Base-by-base conservation (phyloP, 768 basidiomycete genomes). In the Ramaria sp. region DNA sequence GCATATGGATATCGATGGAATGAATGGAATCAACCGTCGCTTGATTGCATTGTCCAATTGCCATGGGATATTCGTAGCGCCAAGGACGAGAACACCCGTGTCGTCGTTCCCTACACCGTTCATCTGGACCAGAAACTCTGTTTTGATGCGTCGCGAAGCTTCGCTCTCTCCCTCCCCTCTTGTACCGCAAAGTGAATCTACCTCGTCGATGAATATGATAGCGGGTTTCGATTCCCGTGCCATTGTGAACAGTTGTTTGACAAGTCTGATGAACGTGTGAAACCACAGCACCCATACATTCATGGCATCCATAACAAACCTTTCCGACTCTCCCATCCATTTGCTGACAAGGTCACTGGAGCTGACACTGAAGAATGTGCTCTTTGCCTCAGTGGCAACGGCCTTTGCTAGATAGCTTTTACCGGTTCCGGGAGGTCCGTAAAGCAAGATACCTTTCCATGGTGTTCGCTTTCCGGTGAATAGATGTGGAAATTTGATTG, bases 1-100 rank as follows among this genome's bases (percentile, higher is more conserved):
- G 34, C 17, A 39, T 7, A 13, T 34, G 5, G 3, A 24, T 39
- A 38, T 9, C 37, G n/a, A 9, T 37, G 13, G 33, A 5, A 39
- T 31, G 31, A 27, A 9, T 38, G 41, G 20, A 12, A 67, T 79
- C 61, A 53, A 88, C 82, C 95, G 82, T 67, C 96, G 86, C 70
- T 97, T 98, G 73, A 97, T 97, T 45, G 95, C 95, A 61, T 90
- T 88, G 67, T 98, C 95, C 47, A 97, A 78, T 67, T 93, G 90
- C 95, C 95, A 98, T 2, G 96, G 96, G 53, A 98, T 96, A 63
- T 99, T 99, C 4, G 96, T 99, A 9, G 96, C 96, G 31, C 94
- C 96, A 20, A 99, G 79, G 9, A 98, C 93, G 19, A 99, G 79
- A 0, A 99, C 91, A 9, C 96, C 96, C 0, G 89, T 89, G 69